phyloP scores from a whole-genome alignment of 2,329 filamentous ascomycete species.

The Moelleriella libera region DNA sequence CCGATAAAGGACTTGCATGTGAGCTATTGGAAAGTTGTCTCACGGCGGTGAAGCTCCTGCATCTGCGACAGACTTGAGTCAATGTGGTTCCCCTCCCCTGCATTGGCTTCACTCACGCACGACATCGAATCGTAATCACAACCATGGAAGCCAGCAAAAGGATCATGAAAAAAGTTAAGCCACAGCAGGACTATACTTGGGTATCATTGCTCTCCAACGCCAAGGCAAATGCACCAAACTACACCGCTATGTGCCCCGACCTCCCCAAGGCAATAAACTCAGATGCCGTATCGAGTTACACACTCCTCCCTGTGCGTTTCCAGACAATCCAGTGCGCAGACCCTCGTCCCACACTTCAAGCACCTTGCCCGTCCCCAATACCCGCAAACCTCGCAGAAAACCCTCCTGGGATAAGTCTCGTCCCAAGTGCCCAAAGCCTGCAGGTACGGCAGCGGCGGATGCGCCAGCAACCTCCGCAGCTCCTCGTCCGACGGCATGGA shows the following conservation, averaged over 20 bases:
- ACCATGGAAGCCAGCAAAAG: slow-evolving; percentile 2
- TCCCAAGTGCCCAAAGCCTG: slow-evolving; percentile 41
- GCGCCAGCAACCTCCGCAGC: slow-evolving; percentile 47
- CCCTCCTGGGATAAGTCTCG: slow-evolving; percentile 38
- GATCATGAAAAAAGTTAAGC: background rate
- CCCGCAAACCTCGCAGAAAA: slow-evolving; percentile 68
- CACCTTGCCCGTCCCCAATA: slow-evolving; percentile 70
- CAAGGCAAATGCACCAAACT: background rate
- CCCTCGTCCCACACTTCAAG: slow-evolving; percentile 61
- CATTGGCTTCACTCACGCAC: too few species aligned
- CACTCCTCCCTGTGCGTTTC: slow-evolving; percentile 60
- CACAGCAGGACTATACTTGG: background rate
- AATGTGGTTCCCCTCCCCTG: too few species aligned
- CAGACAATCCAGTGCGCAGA: slow-evolving; percentile 66
- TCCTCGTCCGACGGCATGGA: slow-evolving; percentile 43
- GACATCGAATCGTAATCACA: too few species aligned
- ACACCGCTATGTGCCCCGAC: background rate
- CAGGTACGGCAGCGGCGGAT: slow-evolving; percentile 52
- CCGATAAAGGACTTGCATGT: too few species aligned
- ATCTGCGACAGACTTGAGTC: too few species aligned
- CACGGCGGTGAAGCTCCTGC: too few species aligned
- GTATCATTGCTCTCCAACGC: slow-evolving; percentile 4
- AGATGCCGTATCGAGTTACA: slow-evolving; percentile 46
- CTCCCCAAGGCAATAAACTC: slow-evolving; percentile 3
- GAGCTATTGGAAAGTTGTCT: too few species aligned